A percentile compares a stretch with the other conserved stretches of the same genome.
Conservation (phyloP, 2,329 filamentous ascomycete genomes). For the Microsporum audouinii region DNA sequence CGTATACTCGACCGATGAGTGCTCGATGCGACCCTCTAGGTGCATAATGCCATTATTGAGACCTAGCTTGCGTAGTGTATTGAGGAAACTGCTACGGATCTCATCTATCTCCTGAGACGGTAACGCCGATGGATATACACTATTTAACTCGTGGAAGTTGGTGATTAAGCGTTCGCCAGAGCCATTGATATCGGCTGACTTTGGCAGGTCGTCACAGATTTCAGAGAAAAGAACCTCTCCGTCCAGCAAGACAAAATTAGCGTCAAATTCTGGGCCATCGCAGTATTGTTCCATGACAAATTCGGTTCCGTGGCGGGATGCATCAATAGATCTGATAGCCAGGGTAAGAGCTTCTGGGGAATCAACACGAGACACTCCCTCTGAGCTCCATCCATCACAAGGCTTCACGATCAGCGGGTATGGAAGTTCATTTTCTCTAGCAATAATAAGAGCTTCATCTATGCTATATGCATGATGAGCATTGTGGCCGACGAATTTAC, state of each 20-base stretch:
- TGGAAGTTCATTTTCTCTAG: background rate
- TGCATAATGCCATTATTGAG: slow-evolving; percentile 7
- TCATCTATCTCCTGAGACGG: background rate
- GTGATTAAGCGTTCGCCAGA: background rate
- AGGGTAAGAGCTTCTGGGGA: background rate
- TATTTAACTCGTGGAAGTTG: background rate
- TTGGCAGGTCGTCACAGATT: slow-evolving; percentile 31
- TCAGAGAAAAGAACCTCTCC: slow-evolving; percentile 34
- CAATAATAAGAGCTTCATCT: background rate
- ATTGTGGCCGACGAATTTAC: background rate
- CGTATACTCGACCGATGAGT: background rate
- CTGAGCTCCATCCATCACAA: slow-evolving; percentile 23
- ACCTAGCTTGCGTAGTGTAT: background rate
- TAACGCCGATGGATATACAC: background rate
- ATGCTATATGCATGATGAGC: background rate
- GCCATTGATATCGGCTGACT: slow-evolving; percentile 10
- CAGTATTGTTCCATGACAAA: slow-evolving; percentile 33
- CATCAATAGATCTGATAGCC: background rate
- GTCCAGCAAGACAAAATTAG: slow-evolving; percentile 31
- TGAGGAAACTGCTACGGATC: background rate
- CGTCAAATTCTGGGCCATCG: slow-evolving; percentile 35
- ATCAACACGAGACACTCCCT: slow-evolving; percentile 19
- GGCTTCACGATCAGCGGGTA: slow-evolving; percentile 32
- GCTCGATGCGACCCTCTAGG: slow-evolving; percentile 1
- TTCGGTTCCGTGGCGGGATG: slow-evolving; percentile 4